A percentile compares a stretch with the other conserved stretches of the same genome.
These are phyloP conservation scores for Colletotrichum truncatum DNA, from an alignment of 2,329 filamentous ascomycete genomes.

Conservation along the genomic window DNA sequence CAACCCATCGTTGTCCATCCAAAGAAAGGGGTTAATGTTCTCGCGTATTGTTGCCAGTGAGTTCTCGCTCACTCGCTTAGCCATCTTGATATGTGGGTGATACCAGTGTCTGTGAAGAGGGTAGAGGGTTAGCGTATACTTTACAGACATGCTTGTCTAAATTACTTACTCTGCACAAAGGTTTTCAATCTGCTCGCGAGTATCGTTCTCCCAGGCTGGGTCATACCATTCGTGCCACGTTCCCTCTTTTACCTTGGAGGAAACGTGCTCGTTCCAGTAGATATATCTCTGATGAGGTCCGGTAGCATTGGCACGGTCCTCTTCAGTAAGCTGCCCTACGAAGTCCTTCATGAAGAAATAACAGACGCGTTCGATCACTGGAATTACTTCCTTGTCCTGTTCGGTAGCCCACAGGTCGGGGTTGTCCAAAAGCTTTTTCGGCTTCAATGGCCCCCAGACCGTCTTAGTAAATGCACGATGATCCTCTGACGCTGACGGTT, in stretches of 20 bases:
- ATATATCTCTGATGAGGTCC: neutral
- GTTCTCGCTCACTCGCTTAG: neutral
- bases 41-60: neutral
- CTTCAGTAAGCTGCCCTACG: neutral
- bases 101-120: neutral
- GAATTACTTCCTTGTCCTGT: neutral
- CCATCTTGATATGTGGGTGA: neutral
- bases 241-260: neutral
- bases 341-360: neutral
- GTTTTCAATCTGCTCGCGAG: neutral
- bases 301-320: neutral
- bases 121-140: neutral
- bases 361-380: neutral
- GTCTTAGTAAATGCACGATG: neutral
- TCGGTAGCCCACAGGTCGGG: neutral
- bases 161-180: neutral
- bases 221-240: neutral
- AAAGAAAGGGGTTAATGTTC: conserved; percentile 4
- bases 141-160: neutral
- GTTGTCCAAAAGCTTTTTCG: neutral
- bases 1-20: conserved; percentile 13
- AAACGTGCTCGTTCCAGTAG: conserved; percentile 3
- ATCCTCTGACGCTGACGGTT: neutral
- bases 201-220: neutral
- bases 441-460: neutral